Conservation (phyloP, 2,329 filamentous ascomycete species). For the Ilyonectria robusta region DNA sequence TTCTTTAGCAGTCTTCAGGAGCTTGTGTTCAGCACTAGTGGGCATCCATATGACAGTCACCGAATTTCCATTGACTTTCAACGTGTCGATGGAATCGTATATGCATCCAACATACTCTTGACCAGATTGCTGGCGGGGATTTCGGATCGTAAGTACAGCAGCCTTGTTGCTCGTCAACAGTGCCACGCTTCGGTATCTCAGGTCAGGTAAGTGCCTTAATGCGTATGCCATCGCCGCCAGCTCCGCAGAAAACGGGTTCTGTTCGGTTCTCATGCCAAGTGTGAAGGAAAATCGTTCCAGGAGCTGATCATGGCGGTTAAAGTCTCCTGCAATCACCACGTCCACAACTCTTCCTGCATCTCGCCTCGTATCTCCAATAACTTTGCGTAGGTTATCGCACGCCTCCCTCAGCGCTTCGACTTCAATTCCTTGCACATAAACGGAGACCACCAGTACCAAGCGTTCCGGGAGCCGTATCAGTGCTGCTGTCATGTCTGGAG, state of each 20-base stretch:
- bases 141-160: conserved; percentile 25
- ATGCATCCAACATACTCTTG: too few species aligned
- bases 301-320: too few species aligned
- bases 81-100: conserved; percentile 16
- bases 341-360: background rate
- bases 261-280: too few species aligned
- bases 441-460: too few species aligned
- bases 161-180: conserved; percentile 36
- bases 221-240: conserved; percentile 32
- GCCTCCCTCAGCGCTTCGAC: too few species aligned
- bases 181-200: conserved; percentile 22
- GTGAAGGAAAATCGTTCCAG: too few species aligned
- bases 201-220: conserved; percentile 24
- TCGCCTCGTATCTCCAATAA: conserved; percentile 7
- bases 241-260: too few species aligned
- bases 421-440: too few species aligned
- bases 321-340: background rate
- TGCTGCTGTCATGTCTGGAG: conserved; percentile 27
- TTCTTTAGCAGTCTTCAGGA: conserved; percentile 13
- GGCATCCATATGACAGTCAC: conserved; percentile 28
- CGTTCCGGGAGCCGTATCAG: too few species aligned
- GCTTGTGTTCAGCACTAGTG: too few species aligned
- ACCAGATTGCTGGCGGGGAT: too few species aligned
- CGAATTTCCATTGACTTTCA: conserved; percentile 18
- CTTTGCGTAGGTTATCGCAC: too few species aligned